These are phyloP conservation scores for Didymella segeticola DNA, from an alignment of 2,329 filamentous ascomycete genomes.

Conservation along the genomic window DNA sequence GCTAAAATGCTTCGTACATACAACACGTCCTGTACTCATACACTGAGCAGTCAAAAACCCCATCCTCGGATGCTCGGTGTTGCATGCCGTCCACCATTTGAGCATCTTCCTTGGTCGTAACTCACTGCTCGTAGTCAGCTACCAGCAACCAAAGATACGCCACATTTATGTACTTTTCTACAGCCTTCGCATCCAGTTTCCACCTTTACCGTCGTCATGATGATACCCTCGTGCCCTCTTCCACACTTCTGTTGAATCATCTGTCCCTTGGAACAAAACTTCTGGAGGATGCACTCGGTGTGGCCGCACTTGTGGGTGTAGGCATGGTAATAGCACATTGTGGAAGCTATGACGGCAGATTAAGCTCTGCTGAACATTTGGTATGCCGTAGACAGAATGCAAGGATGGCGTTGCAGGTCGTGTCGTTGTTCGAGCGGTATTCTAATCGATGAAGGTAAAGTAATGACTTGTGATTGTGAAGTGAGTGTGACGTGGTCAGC, in stretches of 20 bases:
- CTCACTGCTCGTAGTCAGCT: constrained; percentile 1
- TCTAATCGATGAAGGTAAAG: background rate
- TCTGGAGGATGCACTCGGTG: constrained; percentile 47
- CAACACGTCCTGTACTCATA: background rate
- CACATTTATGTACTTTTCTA: constrained; percentile 24
- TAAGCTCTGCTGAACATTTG: too few species aligned
- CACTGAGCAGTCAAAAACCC: background rate
- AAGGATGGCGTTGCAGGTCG: background rate
- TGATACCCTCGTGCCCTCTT: constrained; percentile 39
- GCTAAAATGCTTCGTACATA: background rate
- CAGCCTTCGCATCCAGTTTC: constrained; percentile 38
- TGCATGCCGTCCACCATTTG: background rate
- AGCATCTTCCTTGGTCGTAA: background rate
- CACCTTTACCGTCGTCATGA: constrained; percentile 40
- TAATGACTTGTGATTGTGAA: background rate
- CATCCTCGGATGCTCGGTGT: background rate
- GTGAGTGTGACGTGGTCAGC: constrained; percentile 3
- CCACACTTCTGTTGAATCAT: constrained; percentile 43
- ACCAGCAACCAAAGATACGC: background rate
- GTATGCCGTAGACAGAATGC: too few species aligned
- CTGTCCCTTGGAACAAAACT: constrained; percentile 38
- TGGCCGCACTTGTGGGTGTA: constrained; percentile 56
- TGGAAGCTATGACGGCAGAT: background rate
- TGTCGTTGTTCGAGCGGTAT: background rate
- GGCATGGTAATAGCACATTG: constrained; percentile 59